phyloP scores from a whole-genome alignment of 148 eudicot genomes.

The Polygonum aviculare region DNA sequence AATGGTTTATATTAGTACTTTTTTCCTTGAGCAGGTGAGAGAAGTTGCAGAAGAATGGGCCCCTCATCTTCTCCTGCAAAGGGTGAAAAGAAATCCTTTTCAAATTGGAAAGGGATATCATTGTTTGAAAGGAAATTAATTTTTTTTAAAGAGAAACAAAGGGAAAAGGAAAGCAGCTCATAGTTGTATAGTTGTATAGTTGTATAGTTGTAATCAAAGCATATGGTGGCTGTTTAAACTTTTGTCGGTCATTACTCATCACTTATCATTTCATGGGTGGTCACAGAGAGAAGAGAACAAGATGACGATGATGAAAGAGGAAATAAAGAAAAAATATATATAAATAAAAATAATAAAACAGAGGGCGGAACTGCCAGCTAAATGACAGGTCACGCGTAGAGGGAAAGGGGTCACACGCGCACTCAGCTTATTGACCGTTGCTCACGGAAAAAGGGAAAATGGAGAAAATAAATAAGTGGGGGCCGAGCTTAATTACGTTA shows the following conservation, averaged over 20 bases:
- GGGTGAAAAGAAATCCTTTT: neutral
- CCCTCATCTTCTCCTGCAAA: neutral
- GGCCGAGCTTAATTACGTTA: neutral
- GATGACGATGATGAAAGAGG: neutral
- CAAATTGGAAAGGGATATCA: neutral
- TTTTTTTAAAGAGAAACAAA: neutral
- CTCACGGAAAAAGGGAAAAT: neutral
- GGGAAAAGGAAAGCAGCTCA: neutral
- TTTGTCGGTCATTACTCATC: slow-evolving; percentile 28
- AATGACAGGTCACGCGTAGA: slow-evolving; percentile 28
- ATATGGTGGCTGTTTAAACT: slow-evolving; percentile 11
- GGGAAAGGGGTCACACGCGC: slow-evolving; percentile 18
- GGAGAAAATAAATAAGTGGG: neutral
- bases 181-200: neutral
- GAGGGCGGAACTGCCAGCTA: slow-evolving; percentile 24
- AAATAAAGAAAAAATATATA: neutral
- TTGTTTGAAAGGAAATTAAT: neutral
- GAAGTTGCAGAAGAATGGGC: slow-evolving; percentile 3
- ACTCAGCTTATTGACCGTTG: slow-evolving; percentile 26
- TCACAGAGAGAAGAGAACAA: slow-evolving; percentile 9
- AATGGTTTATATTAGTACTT: neutral
- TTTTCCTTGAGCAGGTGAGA: neutral
- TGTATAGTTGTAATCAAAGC: neutral
- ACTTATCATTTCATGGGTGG: neutral
- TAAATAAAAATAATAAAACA: neutral